Percentiles rank a stretch among this genome's conserved stretches.
Evolutionary conservation across 495 filamentous ascomycete genomes (phyloP).

Genomic region (Penicillium paxilli): DNA sequence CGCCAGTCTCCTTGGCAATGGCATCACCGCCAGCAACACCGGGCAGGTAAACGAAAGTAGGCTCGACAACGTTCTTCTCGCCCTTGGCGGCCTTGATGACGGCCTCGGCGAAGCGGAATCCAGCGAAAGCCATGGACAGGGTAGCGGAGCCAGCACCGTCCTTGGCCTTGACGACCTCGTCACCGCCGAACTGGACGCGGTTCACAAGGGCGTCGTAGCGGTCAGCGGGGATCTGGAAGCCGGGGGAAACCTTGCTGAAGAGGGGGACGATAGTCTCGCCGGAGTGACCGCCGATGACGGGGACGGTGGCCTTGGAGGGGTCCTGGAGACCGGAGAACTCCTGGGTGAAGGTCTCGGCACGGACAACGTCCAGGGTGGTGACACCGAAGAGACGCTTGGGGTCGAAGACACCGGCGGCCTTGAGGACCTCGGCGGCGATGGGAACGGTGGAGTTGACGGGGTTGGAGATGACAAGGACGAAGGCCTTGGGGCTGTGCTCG

Average conservation of each 20-base stretch:
- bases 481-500: slow-evolving; percentile 85
- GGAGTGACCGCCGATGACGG: slow-evolving; percentile 95
- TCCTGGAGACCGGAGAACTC: slow-evolving; percentile 78
- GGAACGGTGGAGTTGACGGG: slow-evolving; percentile 99
- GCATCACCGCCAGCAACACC: slow-evolving; percentile 85
- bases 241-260: slow-evolving; percentile 84
- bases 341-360: slow-evolving; percentile 94
- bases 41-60: slow-evolving; percentile 90
- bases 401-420: slow-evolving; percentile 89
- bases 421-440: slow-evolving; percentile 94
- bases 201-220: slow-evolving; percentile 85
- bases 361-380: slow-evolving; percentile 96
- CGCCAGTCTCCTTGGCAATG: slow-evolving; percentile 75
- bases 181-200: slow-evolving; percentile 96
- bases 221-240: slow-evolving; percentile 78
- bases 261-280: slow-evolving; percentile 97
- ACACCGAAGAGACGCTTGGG: slow-evolving; percentile 94
- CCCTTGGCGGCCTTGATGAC: slow-evolving; percentile 85
- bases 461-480: slow-evolving; percentile 95
- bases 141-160: slow-evolving; percentile 93
- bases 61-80: slow-evolving; percentile 88
- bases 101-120: slow-evolving; percentile 91
- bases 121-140: slow-evolving; percentile 96
- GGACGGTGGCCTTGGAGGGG: slow-evolving; percentile 77
- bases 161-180: slow-evolving; percentile 98